These are phyloP conservation scores for Clausena lansium DNA, from an alignment of 345 rosid genomes.

Conservation along the genomic window DNA sequence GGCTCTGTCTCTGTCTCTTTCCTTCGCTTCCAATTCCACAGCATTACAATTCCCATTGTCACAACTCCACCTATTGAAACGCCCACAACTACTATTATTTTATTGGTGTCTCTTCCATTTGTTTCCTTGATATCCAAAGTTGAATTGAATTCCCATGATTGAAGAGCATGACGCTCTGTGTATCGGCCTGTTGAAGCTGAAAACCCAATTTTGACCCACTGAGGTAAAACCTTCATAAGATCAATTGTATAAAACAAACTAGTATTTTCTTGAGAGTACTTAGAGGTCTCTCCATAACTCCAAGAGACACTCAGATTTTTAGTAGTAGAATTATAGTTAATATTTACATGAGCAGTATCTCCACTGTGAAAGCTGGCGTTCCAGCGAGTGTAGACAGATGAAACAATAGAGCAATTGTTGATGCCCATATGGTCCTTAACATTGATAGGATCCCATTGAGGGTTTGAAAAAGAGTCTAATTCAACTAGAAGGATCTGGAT, in stretches of 20 bases:
- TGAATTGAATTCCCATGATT: constrained; percentile 43
- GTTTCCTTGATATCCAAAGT: constrained; percentile 13
- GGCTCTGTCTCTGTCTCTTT: not conserved
- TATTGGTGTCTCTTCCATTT: not conserved
- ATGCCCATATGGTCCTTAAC: constrained; percentile 40
- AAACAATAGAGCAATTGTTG: constrained; percentile 34
- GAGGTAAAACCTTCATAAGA: constrained; percentile 24
- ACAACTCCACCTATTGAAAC: constrained; percentile 10
- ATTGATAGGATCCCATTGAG: constrained; percentile 22
- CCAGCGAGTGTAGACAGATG: constrained; percentile 31
- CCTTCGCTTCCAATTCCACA: not conserved
- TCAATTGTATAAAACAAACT: constrained; percentile 31
- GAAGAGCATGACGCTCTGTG: constrained; percentile 17
- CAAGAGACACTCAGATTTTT: constrained; percentile 34
- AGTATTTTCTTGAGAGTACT: constrained; percentile 13
- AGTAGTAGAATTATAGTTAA: constrained; percentile 31
- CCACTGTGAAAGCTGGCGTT: constrained; percentile 37
- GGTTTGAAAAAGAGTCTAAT: constrained; percentile 24
- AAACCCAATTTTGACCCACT: constrained; percentile 36
- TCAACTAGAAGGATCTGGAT: constrained; percentile 13
- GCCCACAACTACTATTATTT: constrained; percentile 3
- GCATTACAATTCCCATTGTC: not conserved
- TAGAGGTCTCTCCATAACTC: constrained; percentile 13
- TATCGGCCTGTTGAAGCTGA: constrained; percentile 29
- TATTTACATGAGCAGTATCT: constrained; percentile 26